Percentiles rank a stretch among this genome's conserved stretches.
phyloP scores from a whole-genome alignment of 2,329 filamentous ascomycete species.

The Calonectria henricotiae region DNA sequence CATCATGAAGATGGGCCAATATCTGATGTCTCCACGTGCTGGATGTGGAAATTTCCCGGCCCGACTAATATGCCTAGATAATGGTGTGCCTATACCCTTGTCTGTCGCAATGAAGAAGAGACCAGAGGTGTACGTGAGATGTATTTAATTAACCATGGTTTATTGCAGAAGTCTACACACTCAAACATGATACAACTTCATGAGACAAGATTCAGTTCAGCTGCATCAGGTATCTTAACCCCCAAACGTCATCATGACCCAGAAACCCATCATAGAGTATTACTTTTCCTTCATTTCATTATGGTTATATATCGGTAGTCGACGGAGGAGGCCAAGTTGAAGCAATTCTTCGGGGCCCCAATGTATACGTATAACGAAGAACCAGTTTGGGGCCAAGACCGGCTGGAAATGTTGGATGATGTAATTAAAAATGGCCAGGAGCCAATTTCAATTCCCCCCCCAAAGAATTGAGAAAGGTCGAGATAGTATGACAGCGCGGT shows the following conservation, averaged over 20 bases:
- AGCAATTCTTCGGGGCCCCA: not conserved
- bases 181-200: too few relatives aligned
- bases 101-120: not conserved
- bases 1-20: too few relatives aligned
- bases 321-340: not conserved
- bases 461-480: too few relatives aligned
- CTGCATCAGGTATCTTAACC: too few relatives aligned
- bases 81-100: constrained; percentile 4
- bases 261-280: constrained; percentile 1
- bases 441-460: not conserved
- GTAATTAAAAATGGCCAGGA: not conserved
- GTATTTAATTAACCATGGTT: too few relatives aligned
- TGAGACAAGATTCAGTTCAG: not conserved
- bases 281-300: constrained; percentile 13
- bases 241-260: not conserved
- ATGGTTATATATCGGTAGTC: not conserved
- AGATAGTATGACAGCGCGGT: too few relatives aligned
- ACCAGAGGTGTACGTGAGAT: too few relatives aligned
- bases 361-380: not conserved
- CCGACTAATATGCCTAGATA: too few relatives aligned
- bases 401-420: not conserved
- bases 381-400: constrained; percentile 8
- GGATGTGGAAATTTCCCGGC: too few relatives aligned
- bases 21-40: too few relatives aligned
- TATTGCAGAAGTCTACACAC: too few relatives aligned